phyloP scores from a whole-genome alignment of 108 stramenopile genomes.

The Cyclostephanos tholiformis region DNA sequence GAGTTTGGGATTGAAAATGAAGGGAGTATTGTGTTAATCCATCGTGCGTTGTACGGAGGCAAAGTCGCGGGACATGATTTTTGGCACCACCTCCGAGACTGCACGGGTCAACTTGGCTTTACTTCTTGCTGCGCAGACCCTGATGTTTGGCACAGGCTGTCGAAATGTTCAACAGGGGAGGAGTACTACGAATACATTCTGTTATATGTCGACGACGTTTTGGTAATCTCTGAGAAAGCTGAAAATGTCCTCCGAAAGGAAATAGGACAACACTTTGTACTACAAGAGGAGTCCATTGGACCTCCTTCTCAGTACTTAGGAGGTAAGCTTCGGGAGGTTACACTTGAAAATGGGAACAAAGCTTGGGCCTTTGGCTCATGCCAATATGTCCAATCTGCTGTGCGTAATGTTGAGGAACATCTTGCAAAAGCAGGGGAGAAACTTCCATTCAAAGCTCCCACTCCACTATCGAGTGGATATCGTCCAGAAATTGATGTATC shows the following conservation, averaged over 20 bases:
- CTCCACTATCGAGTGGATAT: too few species aligned
- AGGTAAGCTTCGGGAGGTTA: too few species aligned
- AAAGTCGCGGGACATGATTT: too few species aligned
- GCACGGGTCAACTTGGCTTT: constrained; percentile 41
- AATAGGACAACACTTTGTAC: constrained; percentile 50
- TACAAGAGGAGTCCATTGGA: constrained; percentile 34
- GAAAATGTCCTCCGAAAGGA: constrained; percentile 44
- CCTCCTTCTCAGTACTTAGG: too few species aligned
- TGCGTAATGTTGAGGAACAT: constrained; percentile 21
- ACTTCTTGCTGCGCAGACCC: constrained; percentile 45
- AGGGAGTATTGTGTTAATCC: too few species aligned
- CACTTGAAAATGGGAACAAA: constrained; percentile 42
- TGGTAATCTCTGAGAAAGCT: too few species aligned
- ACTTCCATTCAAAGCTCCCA: too few species aligned
- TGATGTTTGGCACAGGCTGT: constrained; percentile 41
- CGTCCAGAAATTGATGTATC: too few species aligned
- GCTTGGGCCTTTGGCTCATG: constrained; percentile 54
- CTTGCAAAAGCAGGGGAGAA: too few species aligned
- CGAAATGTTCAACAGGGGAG: constrained; percentile 28
- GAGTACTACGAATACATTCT: constrained; percentile 46
- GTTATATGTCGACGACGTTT: constrained; percentile 47
- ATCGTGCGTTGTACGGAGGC: too few species aligned
- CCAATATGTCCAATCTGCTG: constrained; percentile 48
- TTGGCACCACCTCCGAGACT: constrained; percentile 41
- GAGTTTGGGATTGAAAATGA: too few species aligned